A percentile compares a stretch with the other conserved stretches of the same genome.
Evolutionary conservation across 441 rosid genomes (phyloP).

Genomic region (Pelargonium citronellum): DNA sequence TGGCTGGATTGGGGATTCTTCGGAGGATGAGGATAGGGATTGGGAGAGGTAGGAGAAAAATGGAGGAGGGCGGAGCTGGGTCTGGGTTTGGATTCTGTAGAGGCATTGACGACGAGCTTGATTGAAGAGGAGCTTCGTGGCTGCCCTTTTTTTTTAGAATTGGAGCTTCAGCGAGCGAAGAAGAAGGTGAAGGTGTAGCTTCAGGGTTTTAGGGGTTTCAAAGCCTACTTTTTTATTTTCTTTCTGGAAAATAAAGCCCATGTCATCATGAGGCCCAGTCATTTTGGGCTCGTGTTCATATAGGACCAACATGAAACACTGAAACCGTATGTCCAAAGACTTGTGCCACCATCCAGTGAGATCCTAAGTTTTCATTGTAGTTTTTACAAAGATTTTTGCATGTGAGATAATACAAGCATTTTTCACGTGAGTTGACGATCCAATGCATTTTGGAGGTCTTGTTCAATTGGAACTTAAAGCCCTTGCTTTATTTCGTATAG

Average conservation of each 20-base stretch:
- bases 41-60: constrained; percentile 23
- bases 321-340: too few relatives aligned
- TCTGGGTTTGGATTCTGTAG: constrained; percentile 18
- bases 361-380: too few relatives aligned
- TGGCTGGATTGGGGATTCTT: constrained; percentile 30
- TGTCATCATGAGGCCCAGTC: neutral
- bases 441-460: too few relatives aligned
- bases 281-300: neutral
- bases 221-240: neutral
- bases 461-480: too few relatives aligned
- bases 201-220: constrained; percentile 5
- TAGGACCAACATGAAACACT: neutral
- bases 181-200: neutral
- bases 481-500: too few relatives aligned
- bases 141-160: constrained; percentile 28
- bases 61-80: constrained; percentile 28
- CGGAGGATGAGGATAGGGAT: constrained; percentile 32
- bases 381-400: too few relatives aligned
- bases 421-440: too few relatives aligned
- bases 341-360: too few relatives aligned
- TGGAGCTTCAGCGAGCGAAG: neutral
- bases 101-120: constrained; percentile 48
- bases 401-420: too few relatives aligned
- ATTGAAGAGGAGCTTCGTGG: constrained; percentile 46
- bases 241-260: neutral